phyloP scores from a whole-genome alignment of 352 stramenopile species.

The Phytophthora tubulina region DNA sequence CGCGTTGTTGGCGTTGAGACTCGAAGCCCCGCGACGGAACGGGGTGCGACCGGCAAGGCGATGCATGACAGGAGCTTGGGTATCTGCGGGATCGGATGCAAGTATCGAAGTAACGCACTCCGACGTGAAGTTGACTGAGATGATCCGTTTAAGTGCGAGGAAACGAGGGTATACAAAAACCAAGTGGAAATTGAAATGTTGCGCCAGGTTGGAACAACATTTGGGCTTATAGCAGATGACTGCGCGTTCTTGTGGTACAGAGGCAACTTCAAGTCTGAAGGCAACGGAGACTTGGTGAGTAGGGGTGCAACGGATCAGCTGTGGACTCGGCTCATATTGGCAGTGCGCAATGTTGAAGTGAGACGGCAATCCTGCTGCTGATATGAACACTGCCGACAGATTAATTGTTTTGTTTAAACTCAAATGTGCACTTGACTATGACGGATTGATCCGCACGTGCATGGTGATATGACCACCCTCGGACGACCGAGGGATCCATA shows the following conservation, averaged over 20 bases:
- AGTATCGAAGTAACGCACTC: constrained; percentile 22
- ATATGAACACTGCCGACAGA: neutral
- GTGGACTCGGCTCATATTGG: constrained; percentile 15
- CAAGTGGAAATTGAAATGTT: constrained; percentile 1
- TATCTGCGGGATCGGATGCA: constrained; percentile 3
- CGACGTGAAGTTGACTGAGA: neutral
- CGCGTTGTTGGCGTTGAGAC: constrained; percentile 16
- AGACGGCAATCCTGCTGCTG: neutral
- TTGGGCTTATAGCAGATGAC: constrained; percentile 5
- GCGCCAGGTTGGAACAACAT: constrained; percentile 7
- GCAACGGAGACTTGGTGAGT: neutral
- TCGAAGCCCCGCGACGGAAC: constrained; percentile 23
- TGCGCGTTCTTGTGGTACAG: constrained; percentile 24
- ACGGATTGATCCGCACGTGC: constrained; percentile 53
- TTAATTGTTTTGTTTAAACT: constrained; percentile 2
- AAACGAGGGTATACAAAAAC: neutral
- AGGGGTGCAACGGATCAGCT: neutral
- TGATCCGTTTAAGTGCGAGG: constrained; percentile 7
- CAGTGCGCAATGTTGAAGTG: constrained; percentile 20
- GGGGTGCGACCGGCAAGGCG: constrained; percentile 10
- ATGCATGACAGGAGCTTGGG: constrained; percentile 4
- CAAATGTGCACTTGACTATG: constrained; percentile 19
- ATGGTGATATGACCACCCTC: constrained; percentile 55
- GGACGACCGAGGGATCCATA: constrained; percentile 43
- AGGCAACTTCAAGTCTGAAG: constrained; percentile 22